Conservation (phyloP, 2,329 filamentous ascomycete species). For the Corinectria fuckeliana region DNA sequence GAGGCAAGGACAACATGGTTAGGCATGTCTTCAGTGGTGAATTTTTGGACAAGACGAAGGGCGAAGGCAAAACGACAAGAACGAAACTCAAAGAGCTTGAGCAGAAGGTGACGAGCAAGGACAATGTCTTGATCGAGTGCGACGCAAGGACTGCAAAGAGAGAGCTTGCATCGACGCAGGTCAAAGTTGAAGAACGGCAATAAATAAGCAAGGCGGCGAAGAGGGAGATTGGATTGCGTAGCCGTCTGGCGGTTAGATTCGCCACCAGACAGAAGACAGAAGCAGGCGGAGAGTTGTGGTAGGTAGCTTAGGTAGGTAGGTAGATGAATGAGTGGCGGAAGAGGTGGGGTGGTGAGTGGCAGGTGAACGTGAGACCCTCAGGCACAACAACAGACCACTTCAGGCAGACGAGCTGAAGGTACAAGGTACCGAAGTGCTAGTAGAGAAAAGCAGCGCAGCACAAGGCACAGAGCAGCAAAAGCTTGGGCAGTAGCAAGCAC, state of each 20-base stretch:
- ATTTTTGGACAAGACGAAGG: background rate
- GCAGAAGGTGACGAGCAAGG: background rate
- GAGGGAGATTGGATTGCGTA: constrained; percentile 17
- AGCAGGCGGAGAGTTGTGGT: constrained; percentile 3
- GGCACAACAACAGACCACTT: constrained; percentile 18
- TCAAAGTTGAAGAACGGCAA: constrained; percentile 3
- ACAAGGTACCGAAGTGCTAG: background rate
- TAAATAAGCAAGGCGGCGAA: constrained; percentile 10
- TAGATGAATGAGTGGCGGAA: background rate
- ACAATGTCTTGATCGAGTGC: background rate
- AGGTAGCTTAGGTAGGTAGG: too few relatives aligned
- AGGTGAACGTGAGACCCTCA: constrained; percentile 28
- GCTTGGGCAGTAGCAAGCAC: too few relatives aligned
- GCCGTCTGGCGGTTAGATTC: constrained; percentile 8
- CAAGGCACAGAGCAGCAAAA: background rate
- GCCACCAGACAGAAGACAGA: constrained; percentile 10
- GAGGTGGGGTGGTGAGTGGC: constrained; percentile 17
- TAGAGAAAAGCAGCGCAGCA: background rate
- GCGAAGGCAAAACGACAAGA: background rate
- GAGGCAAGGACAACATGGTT: constrained; percentile 61
- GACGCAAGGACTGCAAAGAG: constrained; percentile 6
- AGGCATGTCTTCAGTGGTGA: constrained; percentile 52
- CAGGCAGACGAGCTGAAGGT: constrained; percentile 16
- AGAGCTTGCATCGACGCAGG: background rate
- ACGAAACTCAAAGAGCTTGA: background rate